Percentiles rank a stretch among this genome's conserved stretches.
These are phyloP conservation scores for Solanum chmielewskii DNA, from an alignment of 257 asterid genomes.

Conservation along the genomic window DNA sequence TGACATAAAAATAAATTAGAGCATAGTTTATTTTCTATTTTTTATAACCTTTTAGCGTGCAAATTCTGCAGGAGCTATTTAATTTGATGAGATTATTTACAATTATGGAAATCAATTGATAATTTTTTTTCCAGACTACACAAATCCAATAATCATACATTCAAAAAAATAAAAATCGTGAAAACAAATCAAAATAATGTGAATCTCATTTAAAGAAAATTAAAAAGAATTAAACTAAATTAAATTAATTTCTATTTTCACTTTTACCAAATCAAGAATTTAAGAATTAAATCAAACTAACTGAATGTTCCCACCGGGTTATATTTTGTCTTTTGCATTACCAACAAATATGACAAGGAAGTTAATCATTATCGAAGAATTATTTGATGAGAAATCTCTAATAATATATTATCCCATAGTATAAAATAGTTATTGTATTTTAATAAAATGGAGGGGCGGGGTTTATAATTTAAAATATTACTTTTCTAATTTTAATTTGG, in stretches of 20 bases:
- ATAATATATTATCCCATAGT: background rate
- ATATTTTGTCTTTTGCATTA: background rate
- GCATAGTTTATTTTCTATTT: background rate
- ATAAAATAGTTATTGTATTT: background rate
- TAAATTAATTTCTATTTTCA: background rate
- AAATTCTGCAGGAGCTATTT: background rate
- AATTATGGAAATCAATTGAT: background rate
- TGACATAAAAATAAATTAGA: background rate
- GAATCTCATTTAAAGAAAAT: background rate
- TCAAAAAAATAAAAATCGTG: background rate
- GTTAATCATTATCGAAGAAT: background rate
- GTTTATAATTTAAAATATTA: background rate
- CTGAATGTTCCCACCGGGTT: background rate
- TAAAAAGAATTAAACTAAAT: background rate
- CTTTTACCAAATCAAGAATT: background rate
- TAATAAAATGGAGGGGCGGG: background rate
- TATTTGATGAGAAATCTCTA: background rate
- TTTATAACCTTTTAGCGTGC: background rate
- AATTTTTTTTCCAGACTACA: background rate
- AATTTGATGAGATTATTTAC: background rate
- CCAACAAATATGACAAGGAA: background rate
- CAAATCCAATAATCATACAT: background rate
- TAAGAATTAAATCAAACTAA: background rate
- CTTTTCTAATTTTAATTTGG: too few relatives aligned
- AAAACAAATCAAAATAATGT: background rate